Base-by-base conservation (phyloP, 345 rosid genomes). In the Camelina neglecta region DNA sequence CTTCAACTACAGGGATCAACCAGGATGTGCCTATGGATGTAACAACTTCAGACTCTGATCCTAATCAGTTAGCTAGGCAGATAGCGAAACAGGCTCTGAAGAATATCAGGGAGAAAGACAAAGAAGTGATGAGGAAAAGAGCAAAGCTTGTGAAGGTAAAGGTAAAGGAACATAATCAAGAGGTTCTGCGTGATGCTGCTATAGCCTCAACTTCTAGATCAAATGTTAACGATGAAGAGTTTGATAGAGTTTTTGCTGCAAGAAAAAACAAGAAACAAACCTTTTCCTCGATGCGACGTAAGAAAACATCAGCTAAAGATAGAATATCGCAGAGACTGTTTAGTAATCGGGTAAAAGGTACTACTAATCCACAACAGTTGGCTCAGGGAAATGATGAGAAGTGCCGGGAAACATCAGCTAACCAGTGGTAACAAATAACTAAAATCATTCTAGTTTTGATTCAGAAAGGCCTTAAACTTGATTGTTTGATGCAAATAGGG, bases 41-140 rank as follows among this genome's bases (percentile, higher is more conserved):
- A 69, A 49, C 65, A 65, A 36, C 72, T 68, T 57, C 74, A 33
- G 84, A 71, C 68, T 65, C 77, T 16, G 88, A 76, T 68, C 67
- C 84, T 51, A 83, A 88, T 80, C 58, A 88, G 54, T 47, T 68
- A 62, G 80, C 61, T 12, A 86, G 84, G 56, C 71, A 83, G 63
- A 81, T 92, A 75, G 96, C 91, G 50, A 85, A 92, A 82, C 86
- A 90, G 75, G 97, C 96, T 69, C 81, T 92, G 53, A 83, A 79
- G 81, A 92, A 92, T 82, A 80, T 92, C 13, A 71, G 89, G 75
- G 85, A 79, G 60, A 79, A 73, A 79, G 91, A 87, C 68, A 83
- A 74, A 49, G 88, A 85, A 65, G 90, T 82, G 67, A 73, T 66
- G 13, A 85, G 64, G 75, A 73, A 88, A 64, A 88, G 89, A 49